Percentiles rank a stretch among this genome's conserved stretches.
Evolutionary conservation across 169 alveolate species (phyloP).

Genomic region (Babesia microti): DNA sequence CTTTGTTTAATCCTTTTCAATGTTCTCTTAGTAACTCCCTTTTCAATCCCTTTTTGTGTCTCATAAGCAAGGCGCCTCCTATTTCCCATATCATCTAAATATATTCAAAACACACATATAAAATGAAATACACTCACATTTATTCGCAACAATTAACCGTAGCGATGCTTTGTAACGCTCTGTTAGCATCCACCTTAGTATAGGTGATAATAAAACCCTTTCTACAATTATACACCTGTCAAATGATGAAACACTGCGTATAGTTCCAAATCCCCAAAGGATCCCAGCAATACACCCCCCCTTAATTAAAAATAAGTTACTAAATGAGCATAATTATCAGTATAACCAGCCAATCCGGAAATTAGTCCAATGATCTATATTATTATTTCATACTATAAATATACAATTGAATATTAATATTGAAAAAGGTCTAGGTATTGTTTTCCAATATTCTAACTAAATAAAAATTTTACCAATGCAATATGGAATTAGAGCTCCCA

Average conservation of each 20-base stretch:
- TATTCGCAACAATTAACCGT: conserved; percentile 17
- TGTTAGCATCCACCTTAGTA: conserved; percentile 43
- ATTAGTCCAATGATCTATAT: conserved; percentile 49
- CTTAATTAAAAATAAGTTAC: conserved; percentile 5
- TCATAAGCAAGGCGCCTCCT: conserved; percentile 19
- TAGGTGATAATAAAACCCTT: conserved; percentile 34
- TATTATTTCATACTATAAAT: conserved; percentile 22
- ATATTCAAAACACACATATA: background rate
- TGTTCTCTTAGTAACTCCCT: conserved; percentile 6
- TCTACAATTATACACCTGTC: conserved; percentile 52
- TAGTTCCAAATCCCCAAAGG: conserved; percentile 64
- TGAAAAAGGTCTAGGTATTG: conserved; percentile 69
- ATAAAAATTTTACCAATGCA: conserved; percentile 41
- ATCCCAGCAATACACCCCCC: conserved; percentile 70
- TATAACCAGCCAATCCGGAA: conserved; percentile 59
- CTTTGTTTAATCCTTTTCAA: conserved; percentile 30
- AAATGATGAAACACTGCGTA: conserved; percentile 60
- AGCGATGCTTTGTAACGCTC: conserved; percentile 17
- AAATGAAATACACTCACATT: conserved; percentile 9
- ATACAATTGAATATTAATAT: conserved; percentile 48
- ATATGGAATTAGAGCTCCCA: conserved; percentile 75
- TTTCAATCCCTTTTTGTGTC: conserved; percentile 31
- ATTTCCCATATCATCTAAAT: conserved; percentile 42
- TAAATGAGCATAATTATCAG: conserved; percentile 72
- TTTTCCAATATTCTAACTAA: conserved; percentile 65